Percentiles rank a stretch among this genome's conserved stretches.
Evolutionary conservation across 257 asterid species (phyloP).

Genomic region (Solanum sitiens): DNA sequence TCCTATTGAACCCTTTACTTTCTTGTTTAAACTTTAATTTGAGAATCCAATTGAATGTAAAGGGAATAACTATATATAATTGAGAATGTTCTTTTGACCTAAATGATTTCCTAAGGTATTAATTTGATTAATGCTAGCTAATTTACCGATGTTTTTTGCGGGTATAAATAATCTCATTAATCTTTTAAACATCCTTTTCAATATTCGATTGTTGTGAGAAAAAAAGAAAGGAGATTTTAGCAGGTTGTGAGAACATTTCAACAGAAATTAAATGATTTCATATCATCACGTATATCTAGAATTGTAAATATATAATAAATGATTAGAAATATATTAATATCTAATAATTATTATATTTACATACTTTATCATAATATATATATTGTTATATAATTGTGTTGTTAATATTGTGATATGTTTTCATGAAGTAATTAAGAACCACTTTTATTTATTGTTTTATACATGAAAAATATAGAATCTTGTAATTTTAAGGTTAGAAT

Average conservation of each 20-base stretch:
- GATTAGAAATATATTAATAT: no score
- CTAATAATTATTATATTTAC: not conserved
- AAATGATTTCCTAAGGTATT: not conserved
- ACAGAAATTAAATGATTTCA: not conserved
- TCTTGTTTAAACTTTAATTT: no score
- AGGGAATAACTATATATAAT: no score
- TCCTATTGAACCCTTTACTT: not conserved
- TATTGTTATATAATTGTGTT: not conserved
- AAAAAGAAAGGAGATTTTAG: not conserved
- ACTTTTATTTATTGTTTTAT: not conserved
- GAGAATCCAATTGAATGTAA: not conserved
- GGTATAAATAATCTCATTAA: not conserved
- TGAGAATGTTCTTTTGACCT: not conserved
- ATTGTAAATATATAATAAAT: no score
- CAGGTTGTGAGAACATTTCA: not conserved
- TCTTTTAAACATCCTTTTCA: no score
- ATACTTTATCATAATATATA: not conserved
- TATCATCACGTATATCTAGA: not conserved
- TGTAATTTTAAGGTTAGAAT: not conserved
- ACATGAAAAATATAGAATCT: not conserved
- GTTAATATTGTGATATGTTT: no score
- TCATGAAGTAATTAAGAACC: no score
- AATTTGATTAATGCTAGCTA: not conserved
- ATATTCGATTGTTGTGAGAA: no score
- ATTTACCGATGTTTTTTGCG: fast-evolving